These are phyloP conservation scores for Suillus occidentalis DNA, from an alignment of 768 basidiomycete species.

Conservation along the genomic window DNA sequence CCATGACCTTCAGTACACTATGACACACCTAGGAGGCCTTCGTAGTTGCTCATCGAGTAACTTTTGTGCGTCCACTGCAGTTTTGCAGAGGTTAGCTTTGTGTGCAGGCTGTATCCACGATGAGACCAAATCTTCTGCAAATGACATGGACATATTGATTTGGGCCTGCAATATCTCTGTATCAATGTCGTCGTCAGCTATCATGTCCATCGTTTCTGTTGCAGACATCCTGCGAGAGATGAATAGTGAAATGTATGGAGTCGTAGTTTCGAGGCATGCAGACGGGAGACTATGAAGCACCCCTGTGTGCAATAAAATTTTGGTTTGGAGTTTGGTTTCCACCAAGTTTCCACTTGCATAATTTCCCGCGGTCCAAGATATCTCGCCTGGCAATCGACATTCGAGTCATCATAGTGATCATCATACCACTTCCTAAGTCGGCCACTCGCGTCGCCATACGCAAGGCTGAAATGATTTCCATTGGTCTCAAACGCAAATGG, in stretches of 20 bases:
- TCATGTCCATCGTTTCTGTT: conserved; percentile 21
- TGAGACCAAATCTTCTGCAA: conserved; percentile 68
- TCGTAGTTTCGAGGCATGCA: conserved; percentile 4
- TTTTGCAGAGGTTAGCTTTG: conserved; percentile 37
- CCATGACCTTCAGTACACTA: background rate
- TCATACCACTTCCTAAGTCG: background rate
- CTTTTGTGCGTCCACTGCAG: conserved; percentile 38
- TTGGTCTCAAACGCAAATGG: conserved; percentile 55
- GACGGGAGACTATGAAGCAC: background rate
- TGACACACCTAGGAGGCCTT: conserved; percentile 64
- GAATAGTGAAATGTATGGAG: conserved; percentile 4
- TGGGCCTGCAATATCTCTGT: conserved; percentile 75
- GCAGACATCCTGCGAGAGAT: conserved; percentile 20
- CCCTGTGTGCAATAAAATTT: conserved; percentile 1
- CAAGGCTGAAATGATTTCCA: conserved; percentile 10
- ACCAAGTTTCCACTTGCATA: background rate
- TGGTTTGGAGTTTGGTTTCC: background rate
- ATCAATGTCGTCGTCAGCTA: conserved; percentile 59
- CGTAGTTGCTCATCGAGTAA: conserved; percentile 69
- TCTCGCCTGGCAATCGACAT: background rate
- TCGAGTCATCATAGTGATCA: no score
- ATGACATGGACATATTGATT: conserved; percentile 77
- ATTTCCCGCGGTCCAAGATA: background rate
- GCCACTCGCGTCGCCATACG: background rate
- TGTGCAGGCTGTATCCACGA: conserved; percentile 70